These are phyloP conservation scores for Botrytis cinerea DNA, from an alignment of 2,329 filamentous ascomycete species.

Conservation along the genomic window DNA sequence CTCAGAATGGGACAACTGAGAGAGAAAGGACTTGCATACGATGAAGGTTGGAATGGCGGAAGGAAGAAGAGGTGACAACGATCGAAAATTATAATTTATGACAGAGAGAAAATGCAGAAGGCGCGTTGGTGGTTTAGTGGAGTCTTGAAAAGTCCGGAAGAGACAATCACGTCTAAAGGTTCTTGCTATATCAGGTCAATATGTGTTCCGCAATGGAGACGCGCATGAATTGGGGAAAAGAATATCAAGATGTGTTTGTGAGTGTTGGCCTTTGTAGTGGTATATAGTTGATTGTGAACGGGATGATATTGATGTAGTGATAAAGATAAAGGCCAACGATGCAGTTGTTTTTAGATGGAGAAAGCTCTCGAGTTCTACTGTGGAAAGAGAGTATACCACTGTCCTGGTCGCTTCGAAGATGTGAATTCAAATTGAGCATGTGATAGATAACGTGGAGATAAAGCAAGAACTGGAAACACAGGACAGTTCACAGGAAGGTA, in stretches of 20 bases:
- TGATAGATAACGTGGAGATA: too few species aligned
- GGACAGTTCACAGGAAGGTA: background rate
- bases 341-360: background rate
- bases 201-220: background rate
- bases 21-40: constrained; percentile 20
- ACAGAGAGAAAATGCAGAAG: background rate
- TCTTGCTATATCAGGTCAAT: background rate
- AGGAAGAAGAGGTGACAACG: constrained; percentile 20
- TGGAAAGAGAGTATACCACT: background rate
- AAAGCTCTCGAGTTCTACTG: background rate
- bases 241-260: background rate
- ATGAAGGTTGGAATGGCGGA: constrained; percentile 23
- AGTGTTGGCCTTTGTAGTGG: background rate
- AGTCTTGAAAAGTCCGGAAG: background rate
- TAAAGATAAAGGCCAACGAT: background rate
- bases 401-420: background rate
- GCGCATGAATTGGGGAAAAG: background rate
- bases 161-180: background rate
- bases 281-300: background rate
- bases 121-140: background rate
- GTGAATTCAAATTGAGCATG: background rate
- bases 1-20: constrained; percentile 17
- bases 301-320: too few species aligned
- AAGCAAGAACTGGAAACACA: too few species aligned
- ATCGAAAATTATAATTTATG: background rate